Base-by-base conservation (phyloP, 1,284 basidiomycete genomes). In the Jaminaea rosea region DNA sequence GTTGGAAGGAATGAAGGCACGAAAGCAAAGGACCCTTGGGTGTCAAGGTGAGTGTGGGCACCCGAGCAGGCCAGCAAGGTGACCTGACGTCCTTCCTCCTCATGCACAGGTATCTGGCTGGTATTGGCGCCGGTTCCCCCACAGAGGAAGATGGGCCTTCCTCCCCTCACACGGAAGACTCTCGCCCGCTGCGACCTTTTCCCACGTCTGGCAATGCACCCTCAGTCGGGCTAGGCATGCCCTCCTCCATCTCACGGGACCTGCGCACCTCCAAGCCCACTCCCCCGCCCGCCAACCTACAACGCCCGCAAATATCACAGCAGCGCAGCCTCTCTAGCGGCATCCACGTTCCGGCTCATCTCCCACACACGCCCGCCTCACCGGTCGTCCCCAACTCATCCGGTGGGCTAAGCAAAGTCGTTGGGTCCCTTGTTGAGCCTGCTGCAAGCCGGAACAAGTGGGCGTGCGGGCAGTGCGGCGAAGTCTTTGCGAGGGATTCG, bases 371-470 rank as follows among this genome's bases (percentile, higher is more conserved):
- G 6, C 39, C 39, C 19, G 19, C 39, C 19, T 23, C 61, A 0
- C 53, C 62, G 1, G 64, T 64, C 4, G 34, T 59, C 32, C 47
- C 64, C 34, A 48, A 54, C 13, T 53, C 55, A 9, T 55, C 64
- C 15, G 60, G 60, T 26, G 66, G 66, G 3, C 51, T 69, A 5
- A 59, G 59, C 10, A 69, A 68, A 46, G 60, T 69, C 3, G 59
- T 55, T 32, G 67, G 67, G 5, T 58, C 53, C 32, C 47, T 69
- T 10, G 50, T 69, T 44, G 65, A 67, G 45, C 67, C 67, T 4
- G 44, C 52, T 17, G 41, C 46, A 2, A 53, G 39, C 7, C 56
- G 62, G 10, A 53, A 59, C 17, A 53, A 52, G n/a, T 68, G 65
- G 67, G 50, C 55, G 1, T 69, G 67, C 36, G 27, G 45, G 17